A percentile compares a stretch with the other conserved stretches of the same genome.
phyloP scores from a whole-genome alignment of 768 basidiomycete genomes.

The Auriculariales sp. region DNA sequence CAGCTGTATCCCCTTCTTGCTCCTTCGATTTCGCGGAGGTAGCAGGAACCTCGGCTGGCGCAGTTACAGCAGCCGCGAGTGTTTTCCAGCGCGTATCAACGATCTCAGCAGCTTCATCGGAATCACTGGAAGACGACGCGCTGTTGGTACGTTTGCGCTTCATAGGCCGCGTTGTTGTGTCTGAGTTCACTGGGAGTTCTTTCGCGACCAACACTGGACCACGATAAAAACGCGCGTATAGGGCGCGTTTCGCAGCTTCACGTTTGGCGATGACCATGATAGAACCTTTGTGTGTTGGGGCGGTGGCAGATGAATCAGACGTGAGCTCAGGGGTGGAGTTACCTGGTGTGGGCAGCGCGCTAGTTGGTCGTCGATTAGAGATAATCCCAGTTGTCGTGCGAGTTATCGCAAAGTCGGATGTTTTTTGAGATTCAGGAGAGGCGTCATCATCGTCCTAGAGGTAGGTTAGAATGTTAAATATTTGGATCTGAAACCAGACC shows the following conservation, averaged over 20 bases:
- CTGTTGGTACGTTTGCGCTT: not conserved
- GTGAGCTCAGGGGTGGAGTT: constrained; percentile 21
- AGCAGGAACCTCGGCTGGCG: not conserved
- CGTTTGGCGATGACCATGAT: constrained; percentile 56
- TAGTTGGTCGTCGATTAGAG: constrained; percentile 50
- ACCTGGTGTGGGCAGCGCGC: constrained; percentile 30
- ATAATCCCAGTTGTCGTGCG: constrained; percentile 65
- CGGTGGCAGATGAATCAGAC: constrained; percentile 12
- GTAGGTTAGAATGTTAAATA: not conserved
- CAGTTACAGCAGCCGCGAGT: not conserved
- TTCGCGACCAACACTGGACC: constrained; percentile 51
- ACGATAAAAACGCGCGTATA: constrained; percentile 74
- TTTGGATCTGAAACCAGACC: not conserved
- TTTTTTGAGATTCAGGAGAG: not conserved
- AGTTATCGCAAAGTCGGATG: constrained; percentile 20
- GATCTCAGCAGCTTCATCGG: not conserved
- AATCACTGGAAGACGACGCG: not conserved
- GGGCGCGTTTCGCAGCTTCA: constrained; percentile 55
- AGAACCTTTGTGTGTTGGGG: constrained; percentile 23
- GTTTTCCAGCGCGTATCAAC: not conserved
- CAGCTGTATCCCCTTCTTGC: not conserved
- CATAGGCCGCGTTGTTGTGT: too few species aligned
- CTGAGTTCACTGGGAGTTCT: not conserved
- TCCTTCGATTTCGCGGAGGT: not conserved
- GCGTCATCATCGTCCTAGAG: not conserved